Evolutionary conservation across 768 basidiomycete genomes (phyloP), one percentile per base, ranked within the genome.

Genomic region (Inosperma sp.): DNA sequence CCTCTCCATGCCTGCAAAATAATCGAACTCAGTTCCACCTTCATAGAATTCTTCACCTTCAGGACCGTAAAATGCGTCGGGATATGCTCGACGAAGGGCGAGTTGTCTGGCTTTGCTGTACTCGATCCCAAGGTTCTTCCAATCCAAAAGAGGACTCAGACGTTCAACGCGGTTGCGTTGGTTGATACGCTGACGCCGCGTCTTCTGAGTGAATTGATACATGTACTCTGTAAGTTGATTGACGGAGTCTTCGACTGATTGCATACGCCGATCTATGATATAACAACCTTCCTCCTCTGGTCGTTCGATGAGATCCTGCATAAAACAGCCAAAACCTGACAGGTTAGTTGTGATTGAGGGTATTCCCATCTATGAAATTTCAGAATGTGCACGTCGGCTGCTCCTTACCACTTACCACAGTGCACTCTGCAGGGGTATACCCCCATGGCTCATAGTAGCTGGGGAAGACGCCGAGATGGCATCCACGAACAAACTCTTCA

Each of bases 101-200:
- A 97, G 73, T 69, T 95, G 93, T 34, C 96, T 75, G 21, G 92
- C 88, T 74, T 97, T 99, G 67, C 86, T 84, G 68, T 99, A 99
- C 68, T 99, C 96, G 55, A 98, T 80, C 2, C 96, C 96, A 25
- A 99, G 74, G 63, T 92, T 92, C 75, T 99, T 99, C 96, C 96
- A 98, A 67, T 99, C 96, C 53, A 99, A 75, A 50, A 99, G 68
- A 13, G 95, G 95, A 43, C 83, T 86, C 14, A 99, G 76, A 22
- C 96, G 82, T 66, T 99, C 96, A 48, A 97, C 95, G 35, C 96
- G 83, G 72, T 98, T 99, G 26, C 96, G 87, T 72, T 98, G 96
- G 70, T 99, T 98, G 69, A 98, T 98, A 42, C 96, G 81, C 68
- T 98, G 96, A 36, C 96, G 80, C n/a, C 96, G 79, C 4, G 93